Conservation (phyloP, 2,329 filamentous ascomycete species). For the Ilyonectria destructans region DNA sequence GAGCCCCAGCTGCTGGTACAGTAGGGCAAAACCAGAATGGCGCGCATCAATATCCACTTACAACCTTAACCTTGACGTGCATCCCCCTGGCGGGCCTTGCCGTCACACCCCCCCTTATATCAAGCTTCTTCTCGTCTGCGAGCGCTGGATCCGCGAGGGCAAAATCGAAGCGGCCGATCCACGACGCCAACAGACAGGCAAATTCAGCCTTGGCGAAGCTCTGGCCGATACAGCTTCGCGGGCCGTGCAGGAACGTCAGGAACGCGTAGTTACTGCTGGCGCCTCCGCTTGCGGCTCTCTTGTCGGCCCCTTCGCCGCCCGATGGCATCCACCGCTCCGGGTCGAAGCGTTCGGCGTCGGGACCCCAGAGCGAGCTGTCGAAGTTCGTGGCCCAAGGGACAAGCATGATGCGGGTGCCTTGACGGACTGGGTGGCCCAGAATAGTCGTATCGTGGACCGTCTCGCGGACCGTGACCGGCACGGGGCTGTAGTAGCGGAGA, state of each 20-base stretch:
- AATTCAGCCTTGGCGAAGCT: conserved; percentile 89
- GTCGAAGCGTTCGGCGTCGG: conserved; percentile 81
- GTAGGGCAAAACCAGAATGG: background rate
- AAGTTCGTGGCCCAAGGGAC: conserved; percentile 80
- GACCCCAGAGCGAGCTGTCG: conserved; percentile 80
- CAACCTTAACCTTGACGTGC: conserved; percentile 75
- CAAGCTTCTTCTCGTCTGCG: conserved; percentile 76
- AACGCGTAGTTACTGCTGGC: conserved; percentile 84
- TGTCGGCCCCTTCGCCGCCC: conserved; percentile 53
- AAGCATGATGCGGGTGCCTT: conserved; percentile 79
- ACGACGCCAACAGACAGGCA: conserved; percentile 83
- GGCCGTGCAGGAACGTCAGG: conserved; percentile 89
- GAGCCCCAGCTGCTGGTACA: background rate
- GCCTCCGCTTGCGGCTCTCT: conserved; percentile 75
- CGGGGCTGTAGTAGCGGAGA: conserved; percentile 81
- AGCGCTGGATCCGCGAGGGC: conserved; percentile 71
- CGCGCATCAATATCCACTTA: conserved; percentile 73
- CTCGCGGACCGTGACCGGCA: conserved; percentile 79
- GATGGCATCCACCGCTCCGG: conserved; percentile 82
- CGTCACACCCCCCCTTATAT: conserved; percentile 81
- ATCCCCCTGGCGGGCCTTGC: conserved; percentile 82
- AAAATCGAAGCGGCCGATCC: conserved; percentile 83
- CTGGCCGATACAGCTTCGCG: conserved; percentile 87
- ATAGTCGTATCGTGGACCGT: conserved; percentile 77
- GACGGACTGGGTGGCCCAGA: conserved; percentile 76